These are phyloP conservation scores for Mesembryanthemum crystallinum DNA, from an alignment of 148 eudicot genomes.

Conservation along the genomic window DNA sequence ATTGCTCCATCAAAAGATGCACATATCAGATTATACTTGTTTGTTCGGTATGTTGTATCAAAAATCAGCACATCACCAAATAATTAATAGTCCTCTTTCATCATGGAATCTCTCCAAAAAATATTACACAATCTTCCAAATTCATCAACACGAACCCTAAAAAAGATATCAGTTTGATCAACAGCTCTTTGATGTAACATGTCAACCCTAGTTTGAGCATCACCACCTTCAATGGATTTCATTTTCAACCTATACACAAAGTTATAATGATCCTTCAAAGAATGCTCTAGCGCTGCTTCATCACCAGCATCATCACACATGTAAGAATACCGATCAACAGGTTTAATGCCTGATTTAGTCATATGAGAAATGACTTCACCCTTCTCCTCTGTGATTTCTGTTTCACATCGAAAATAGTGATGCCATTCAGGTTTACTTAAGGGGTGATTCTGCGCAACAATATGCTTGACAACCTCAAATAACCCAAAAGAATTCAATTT, in stretches of 20 bases:
- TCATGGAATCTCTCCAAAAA: slow-evolving; percentile 7
- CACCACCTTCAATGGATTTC: not conserved
- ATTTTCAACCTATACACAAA: not conserved
- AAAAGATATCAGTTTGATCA: not conserved
- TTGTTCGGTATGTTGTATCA: not conserved
- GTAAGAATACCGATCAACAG: not conserved
- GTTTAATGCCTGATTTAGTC: not conserved
- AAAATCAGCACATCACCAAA: not conserved
- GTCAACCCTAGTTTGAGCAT: not conserved
- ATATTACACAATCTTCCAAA: not conserved
- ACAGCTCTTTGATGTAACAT: not conserved
- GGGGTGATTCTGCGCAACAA: not conserved
- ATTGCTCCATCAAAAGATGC: not conserved
- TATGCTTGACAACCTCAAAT: not conserved
- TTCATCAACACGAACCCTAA: not conserved
- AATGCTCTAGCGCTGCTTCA: not conserved
- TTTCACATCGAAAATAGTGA: not conserved
- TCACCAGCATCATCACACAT: not conserved
- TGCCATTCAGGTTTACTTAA: not conserved
- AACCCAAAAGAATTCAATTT: not conserved
- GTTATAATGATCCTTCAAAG: not conserved
- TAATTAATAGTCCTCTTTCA: not conserved
- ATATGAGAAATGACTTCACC: not conserved
- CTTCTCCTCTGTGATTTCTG: not conserved
- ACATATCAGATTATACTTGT: not conserved